Percentiles rank a stretch among this genome's conserved stretches.
Evolutionary conservation across 768 basidiomycete genomes (phyloP).

Genomic region (Phlegmacium glaucopus): DNA sequence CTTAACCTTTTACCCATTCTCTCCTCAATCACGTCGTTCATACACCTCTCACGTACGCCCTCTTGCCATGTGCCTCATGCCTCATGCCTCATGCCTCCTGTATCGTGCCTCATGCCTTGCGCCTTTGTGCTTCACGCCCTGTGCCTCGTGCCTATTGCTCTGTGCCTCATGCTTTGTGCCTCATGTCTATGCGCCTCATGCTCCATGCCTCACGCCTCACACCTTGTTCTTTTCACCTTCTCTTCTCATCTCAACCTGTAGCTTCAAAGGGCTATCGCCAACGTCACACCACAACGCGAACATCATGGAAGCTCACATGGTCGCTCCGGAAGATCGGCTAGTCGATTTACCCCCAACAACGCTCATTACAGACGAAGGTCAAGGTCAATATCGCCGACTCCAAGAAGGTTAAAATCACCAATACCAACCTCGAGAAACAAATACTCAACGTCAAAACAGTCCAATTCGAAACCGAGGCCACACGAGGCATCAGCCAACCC

Average conservation of each 20-base stretch:
- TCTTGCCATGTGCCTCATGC: background rate
- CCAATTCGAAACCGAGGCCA: no score
- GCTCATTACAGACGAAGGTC: background rate
- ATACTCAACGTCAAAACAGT: background rate
- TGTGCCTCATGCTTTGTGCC: no score
- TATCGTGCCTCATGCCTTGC: background rate
- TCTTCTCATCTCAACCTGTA: background rate
- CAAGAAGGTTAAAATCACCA: background rate
- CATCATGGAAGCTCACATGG: background rate
- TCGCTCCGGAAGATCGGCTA: background rate
- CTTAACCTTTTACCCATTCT: background rate
- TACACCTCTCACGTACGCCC: no score
- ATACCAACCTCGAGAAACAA: background rate
- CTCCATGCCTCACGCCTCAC: no score
- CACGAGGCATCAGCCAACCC: background rate
- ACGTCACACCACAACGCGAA: background rate
- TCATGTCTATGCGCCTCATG: no score
- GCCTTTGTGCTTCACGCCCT: background rate
- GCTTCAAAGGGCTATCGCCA: background rate
- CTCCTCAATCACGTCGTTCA: no score
- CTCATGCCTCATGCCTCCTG: background rate
- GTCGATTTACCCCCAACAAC: background rate
- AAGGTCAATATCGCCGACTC: background rate
- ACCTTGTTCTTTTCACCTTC: no score
- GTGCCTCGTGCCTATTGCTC: background rate